Evolutionary conservation across 805 yeast species (phyloP).

Genomic region (Suhomyces sp.): DNA sequence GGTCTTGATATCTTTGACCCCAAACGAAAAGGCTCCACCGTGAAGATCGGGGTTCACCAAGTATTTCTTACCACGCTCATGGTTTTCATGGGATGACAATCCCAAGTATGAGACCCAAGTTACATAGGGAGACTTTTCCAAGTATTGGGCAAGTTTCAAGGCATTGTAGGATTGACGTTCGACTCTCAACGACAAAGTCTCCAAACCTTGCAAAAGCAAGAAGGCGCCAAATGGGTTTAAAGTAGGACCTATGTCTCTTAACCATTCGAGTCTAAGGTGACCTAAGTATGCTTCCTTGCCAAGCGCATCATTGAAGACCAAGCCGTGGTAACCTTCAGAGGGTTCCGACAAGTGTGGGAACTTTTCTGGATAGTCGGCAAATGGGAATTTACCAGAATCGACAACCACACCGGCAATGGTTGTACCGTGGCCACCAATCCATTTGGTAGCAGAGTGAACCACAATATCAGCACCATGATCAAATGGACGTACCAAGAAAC

Average conservation of each 20-base stretch:
- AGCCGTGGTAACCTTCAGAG: constrained; percentile 91
- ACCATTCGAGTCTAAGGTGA: constrained; percentile 76
- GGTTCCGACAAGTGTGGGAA: constrained; percentile 92
- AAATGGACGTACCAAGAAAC: constrained; percentile 78
- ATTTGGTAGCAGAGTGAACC: constrained; percentile 92
- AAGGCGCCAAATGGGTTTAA: constrained; percentile 87
- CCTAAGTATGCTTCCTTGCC: constrained; percentile 78
- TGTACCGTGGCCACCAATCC: constrained; percentile 98
- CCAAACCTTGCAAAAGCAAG: constrained; percentile 85
- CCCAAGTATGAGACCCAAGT: constrained; percentile 94
- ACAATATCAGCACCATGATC: constrained; percentile 90
- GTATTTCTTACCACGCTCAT: constrained; percentile 81
- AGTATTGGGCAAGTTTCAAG: constrained; percentile 69
- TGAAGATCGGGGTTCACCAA: constrained; percentile 51
- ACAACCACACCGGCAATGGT: constrained; percentile 90
- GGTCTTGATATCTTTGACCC: constrained; percentile 64
- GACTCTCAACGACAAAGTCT: constrained; percentile 88
- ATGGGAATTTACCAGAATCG: constrained; percentile 91
- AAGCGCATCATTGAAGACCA: constrained; percentile 74
- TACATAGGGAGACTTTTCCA: constrained; percentile 72
- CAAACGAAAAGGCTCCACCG: constrained; percentile 88
- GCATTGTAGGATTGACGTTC: constrained; percentile 90
- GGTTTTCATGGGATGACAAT: constrained; percentile 71
- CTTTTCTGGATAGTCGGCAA: constrained; percentile 79
- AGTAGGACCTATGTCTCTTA: constrained; percentile 91